phyloP scores from a whole-genome alignment of 2,329 filamentous ascomycete species.

The Acrodontium crateriforme region DNA sequence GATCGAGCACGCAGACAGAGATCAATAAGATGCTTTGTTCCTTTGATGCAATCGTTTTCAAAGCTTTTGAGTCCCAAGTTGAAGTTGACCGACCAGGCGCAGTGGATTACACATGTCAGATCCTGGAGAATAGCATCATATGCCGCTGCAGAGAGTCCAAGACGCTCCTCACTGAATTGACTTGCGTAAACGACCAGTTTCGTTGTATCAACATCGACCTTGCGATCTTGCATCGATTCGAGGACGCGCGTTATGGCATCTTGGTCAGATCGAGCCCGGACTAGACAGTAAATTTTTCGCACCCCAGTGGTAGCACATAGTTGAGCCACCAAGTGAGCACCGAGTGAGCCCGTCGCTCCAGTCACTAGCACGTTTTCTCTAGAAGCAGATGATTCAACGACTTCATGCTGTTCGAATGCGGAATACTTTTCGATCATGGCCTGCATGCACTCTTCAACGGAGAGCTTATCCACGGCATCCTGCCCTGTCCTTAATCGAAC shows the following conservation, averaged over 20 bases:
- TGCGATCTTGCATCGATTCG: conserved; percentile 29
- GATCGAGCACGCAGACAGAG: conserved; percentile 25
- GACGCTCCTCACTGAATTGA: conserved; percentile 31
- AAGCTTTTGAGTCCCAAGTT: conserved; percentile 43
- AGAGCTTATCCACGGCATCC: conserved; percentile 7
- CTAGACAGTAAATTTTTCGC: conserved; percentile 40
- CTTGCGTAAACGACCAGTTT: conserved; percentile 37
- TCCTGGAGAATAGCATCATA: conserved; percentile 30
- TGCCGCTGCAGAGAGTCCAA: conserved; percentile 33
- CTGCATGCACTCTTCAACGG: conserved; percentile 23
- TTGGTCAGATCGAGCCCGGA: conserved; percentile 33
- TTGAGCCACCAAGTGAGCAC: conserved; percentile 36
- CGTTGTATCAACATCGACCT: conserved; percentile 14
- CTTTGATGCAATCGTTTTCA: conserved; percentile 37
- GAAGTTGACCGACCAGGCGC: conserved; percentile 55
- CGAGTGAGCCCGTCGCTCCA: conserved; percentile 38
- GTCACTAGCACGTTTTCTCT: conserved; percentile 24
- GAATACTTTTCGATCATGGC: conserved; percentile 36
- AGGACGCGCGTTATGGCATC: conserved; percentile 32
- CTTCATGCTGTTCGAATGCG: conserved; percentile 18
- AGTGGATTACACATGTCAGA: conserved; percentile 43
- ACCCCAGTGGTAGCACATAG: conserved; percentile 28
- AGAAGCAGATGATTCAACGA: conserved; percentile 1
- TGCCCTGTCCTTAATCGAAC: conserved; percentile 26
- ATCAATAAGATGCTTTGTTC: conserved; percentile 36